These are phyloP conservation scores for Penicillium sp. DNA, from an alignment of 2,329 filamentous ascomycete genomes.

Conservation along the genomic window DNA sequence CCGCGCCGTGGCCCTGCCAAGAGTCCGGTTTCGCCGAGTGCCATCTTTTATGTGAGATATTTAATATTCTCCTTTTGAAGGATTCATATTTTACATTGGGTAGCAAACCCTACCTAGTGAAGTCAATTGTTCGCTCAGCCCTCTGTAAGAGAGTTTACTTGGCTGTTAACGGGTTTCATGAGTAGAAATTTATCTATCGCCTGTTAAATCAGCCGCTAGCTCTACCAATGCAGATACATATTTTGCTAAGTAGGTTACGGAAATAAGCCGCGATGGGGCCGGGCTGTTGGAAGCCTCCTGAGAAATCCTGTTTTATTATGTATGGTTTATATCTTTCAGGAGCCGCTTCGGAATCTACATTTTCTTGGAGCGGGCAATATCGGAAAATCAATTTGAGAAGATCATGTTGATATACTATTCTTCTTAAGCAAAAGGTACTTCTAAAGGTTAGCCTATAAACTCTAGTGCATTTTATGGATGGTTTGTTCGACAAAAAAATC, in stretches of 20 bases:
- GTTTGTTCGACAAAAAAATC: neutral
- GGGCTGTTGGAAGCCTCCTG: neutral
- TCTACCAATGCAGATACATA: neutral
- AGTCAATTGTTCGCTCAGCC: neutral
- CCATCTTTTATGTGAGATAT: neutral
- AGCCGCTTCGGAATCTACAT: slow-evolving; percentile 1
- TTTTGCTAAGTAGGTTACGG: neutral
- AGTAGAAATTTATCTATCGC: neutral
- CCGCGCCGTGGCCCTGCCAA: slow-evolving; percentile 5
- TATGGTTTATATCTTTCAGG: neutral
- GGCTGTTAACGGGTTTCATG: neutral
- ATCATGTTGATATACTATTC: no score
- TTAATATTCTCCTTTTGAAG: neutral
- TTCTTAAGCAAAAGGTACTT: no score
- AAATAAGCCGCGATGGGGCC: neutral
- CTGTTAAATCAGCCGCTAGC: neutral
- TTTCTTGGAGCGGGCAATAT: neutral
- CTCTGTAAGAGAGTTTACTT: neutral
- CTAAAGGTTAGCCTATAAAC: no score
- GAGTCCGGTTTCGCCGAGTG: slow-evolving; percentile 21
- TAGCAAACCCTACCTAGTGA: neutral
- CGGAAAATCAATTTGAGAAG: neutral
- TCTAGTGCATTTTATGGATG: neutral
- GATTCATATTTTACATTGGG: neutral
- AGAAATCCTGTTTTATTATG: neutral